Evolutionary conservation across 305 asterid species (phyloP).

Genomic region (Ajuga reptans): DNA sequence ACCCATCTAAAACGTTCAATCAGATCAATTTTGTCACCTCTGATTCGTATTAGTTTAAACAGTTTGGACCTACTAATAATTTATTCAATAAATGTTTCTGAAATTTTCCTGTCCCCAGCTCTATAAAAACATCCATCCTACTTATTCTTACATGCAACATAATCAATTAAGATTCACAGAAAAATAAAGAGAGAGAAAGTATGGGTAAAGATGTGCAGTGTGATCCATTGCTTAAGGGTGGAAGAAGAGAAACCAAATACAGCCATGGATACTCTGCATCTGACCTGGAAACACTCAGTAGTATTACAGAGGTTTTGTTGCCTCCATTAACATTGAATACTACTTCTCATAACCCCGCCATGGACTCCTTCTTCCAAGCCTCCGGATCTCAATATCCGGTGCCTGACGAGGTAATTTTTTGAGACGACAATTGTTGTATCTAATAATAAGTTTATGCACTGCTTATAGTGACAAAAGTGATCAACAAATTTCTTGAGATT

Average conservation of each 20-base stretch:
- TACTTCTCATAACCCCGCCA: not conserved
- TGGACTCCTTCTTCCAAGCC: conserved; percentile 30
- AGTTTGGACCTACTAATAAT: not conserved
- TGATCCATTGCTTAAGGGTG: conserved; percentile 58
- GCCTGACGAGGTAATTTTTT: conserved; percentile 93
- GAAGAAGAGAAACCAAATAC: conserved; percentile 61
- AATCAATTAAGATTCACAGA: not conserved
- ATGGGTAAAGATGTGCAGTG: conserved; percentile 35
- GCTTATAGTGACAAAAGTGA: too few relatives aligned
- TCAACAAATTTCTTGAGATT: too few relatives aligned
- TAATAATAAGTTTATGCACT: too few relatives aligned
- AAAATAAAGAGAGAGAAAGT: not conserved
- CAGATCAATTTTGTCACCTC: too few relatives aligned
- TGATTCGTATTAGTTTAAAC: not conserved
- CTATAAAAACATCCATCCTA: conserved; percentile 13
- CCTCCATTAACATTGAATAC: conserved; percentile 26
- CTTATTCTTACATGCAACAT: not conserved
- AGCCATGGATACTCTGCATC: conserved; percentile 51
- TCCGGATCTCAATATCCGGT: conserved; percentile 63
- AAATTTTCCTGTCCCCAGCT: not conserved
- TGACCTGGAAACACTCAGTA: conserved; percentile 37
- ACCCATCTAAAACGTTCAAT: too few relatives aligned
- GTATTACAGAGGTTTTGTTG: conserved; percentile 47
- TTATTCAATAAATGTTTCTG: not conserved
- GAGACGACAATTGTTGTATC: too few relatives aligned